Evolutionary conservation across 2,329 filamentous ascomycete genomes (phyloP), one percentile per base, ranked within the genome.

Genomic region (Neospermospora avenae): DNA sequence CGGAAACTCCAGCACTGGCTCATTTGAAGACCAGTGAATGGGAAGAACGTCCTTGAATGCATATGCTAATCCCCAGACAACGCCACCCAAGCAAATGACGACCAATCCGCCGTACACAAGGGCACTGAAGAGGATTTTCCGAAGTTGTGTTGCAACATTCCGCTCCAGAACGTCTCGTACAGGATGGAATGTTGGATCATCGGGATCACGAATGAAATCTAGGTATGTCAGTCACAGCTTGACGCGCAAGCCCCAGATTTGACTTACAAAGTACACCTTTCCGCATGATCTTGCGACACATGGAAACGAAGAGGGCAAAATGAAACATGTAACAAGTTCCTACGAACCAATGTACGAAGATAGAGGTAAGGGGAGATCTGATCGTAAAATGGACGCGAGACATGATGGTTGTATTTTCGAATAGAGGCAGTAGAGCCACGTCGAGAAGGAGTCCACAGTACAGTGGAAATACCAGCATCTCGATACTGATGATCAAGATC

Each of bases 301-400:
- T 98, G 59, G 93, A 96, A 18, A 99, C 95, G 72, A 99, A 99
- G 3, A 99, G 83, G 4, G 95, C 95, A 73, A 99, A 99, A 73
- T 99, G 95, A 77, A 99, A 99, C 96, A 99, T 99, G 75, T 99
- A 99, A 64, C 93, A 96, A 3, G 95, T 99, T 52, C 95, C 95
- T 59, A 97, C 88, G 71, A 99, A 99, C 95, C 95, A 99, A 74
- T 99, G 95, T 55, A 98, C 89, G 73, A 99, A 99, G 14, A 96
- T 85, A 14, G 93, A 96, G 0, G 92, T 97, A 66, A 93, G 82
- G 0, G 95, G 95, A 62, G 88, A 91, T 62, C 85, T 81, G 57
- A 84, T 78, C 1, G 91, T 91, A 70, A 96, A 99, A 3, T 85
- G 78, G 55, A 96, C 77, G 22, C 95, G 85, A 7, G 90, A 91